These are phyloP conservation scores for Exsudoporus frostii DNA, from an alignment of 768 basidiomycete genomes.

Conservation along the genomic window DNA sequence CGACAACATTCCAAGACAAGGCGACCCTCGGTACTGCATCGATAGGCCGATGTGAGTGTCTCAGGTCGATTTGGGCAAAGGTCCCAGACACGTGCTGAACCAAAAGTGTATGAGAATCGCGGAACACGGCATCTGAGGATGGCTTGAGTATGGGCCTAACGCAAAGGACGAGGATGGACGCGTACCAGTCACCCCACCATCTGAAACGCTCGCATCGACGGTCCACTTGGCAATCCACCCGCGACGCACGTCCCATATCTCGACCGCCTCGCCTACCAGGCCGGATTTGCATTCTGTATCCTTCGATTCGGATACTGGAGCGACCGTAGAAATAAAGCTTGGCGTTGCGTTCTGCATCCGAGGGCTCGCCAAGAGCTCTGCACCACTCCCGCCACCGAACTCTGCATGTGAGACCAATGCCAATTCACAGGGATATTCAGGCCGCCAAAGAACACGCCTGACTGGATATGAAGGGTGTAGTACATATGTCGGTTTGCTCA, in stretches of 20 bases:
- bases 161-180: background rate
- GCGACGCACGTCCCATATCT: slow-evolving; percentile 85
- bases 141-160: background rate
- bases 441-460: slow-evolving; percentile 73
- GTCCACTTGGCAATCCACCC: slow-evolving; percentile 83
- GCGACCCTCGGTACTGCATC: slow-evolving; percentile 65
- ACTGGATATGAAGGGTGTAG: slow-evolving; percentile 75
- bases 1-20: slow-evolving; percentile 55
- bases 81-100: slow-evolving; percentile 71
- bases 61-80: slow-evolving; percentile 76
- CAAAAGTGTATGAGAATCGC: slow-evolving; percentile 70
- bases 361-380: slow-evolving; percentile 25
- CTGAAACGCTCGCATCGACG: slow-evolving; percentile 57
- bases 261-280: slow-evolving; percentile 54
- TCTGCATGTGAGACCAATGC: slow-evolving; percentile 68
- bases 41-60: slow-evolving; percentile 59
- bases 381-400: slow-evolving; percentile 36
- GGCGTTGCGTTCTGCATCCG: slow-evolving; percentile 24
- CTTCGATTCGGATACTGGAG: slow-evolving; percentile 12
- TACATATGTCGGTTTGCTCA: slow-evolving; percentile 63
- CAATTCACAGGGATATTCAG: slow-evolving; percentile 70
- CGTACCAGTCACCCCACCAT: slow-evolving; percentile 75
- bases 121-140: slow-evolving; percentile 60
- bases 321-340: slow-evolving; percentile 18
- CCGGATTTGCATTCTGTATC: slow-evolving; percentile 13